These are phyloP conservation scores for Melampsora larici-populina DNA, from an alignment of 1,284 basidiomycete genomes.

Conservation along the genomic window DNA sequence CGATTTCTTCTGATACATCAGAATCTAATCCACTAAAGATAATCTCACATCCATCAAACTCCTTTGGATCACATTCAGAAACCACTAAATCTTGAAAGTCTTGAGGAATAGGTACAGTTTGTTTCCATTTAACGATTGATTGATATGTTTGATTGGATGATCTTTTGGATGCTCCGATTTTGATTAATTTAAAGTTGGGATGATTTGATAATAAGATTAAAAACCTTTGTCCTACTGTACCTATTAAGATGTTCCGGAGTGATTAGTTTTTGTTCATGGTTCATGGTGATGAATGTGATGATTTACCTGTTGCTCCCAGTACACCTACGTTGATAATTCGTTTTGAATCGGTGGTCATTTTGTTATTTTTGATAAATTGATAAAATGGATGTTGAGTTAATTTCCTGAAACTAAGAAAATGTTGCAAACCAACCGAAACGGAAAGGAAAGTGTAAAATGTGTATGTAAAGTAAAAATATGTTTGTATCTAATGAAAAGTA, in stretches of 20 bases:
- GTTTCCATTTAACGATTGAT: slow-evolving; percentile 85
- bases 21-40: slow-evolving; percentile 94
- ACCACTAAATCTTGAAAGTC: slow-evolving; percentile 69
- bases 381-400: too few species aligned
- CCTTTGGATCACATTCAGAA: slow-evolving; percentile 70
- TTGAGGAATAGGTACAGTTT: slow-evolving; percentile 71
- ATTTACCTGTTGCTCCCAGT: slow-evolving; percentile 82
- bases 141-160: slow-evolving; percentile 83
- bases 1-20: slow-evolving; percentile 90
- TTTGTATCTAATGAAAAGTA: too few species aligned
- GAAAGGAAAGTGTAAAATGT: too few species aligned
- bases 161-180: slow-evolving; percentile 81
- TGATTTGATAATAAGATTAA: slow-evolving; percentile 82
- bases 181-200: slow-evolving; percentile 84
- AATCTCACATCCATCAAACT: slow-evolving; percentile 77
- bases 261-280: too few species aligned
- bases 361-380: too few species aligned
- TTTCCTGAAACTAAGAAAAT: too few species aligned
- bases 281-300: too few species aligned
- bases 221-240: slow-evolving; percentile 60
- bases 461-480: too few species aligned
- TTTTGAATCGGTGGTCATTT: slow-evolving; percentile 43
- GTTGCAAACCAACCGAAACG: too few species aligned
- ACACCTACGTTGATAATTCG: slow-evolving; percentile 76
- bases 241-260: slow-evolving; percentile 1